Base-by-base conservation (phyloP, 2,329 filamentous ascomycete genomes). In the Xylaria sp. region DNA sequence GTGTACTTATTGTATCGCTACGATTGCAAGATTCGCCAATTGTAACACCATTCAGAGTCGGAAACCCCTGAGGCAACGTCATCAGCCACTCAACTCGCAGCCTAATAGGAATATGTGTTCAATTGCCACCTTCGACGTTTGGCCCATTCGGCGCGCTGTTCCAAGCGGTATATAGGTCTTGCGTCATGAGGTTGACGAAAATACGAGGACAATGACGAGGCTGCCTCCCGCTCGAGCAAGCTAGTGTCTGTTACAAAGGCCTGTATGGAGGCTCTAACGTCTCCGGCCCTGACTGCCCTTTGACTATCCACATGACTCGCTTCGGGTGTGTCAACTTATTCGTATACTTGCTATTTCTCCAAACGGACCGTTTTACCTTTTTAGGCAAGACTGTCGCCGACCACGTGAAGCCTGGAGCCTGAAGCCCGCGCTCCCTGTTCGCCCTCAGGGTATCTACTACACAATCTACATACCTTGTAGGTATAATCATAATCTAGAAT, bases 321-420 rank as follows among this genome's bases (percentile, higher is more conserved):
- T 46, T 46, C 39, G 41, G 48, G 23, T 59, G 20, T 18, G 46
- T 46, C 7, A n/a, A 25, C 28, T 10, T 54, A 23, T 20, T 20
- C 12, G 13, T 41, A n/a, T n/a, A 37, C 23, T 5, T 59, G 10
- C 20, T 39, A 5, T 52, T 48, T 46, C 39, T 60, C 20, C 34
- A 68, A 61, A 61, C 61, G 63, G 63, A 48, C 67, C 63, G 50
- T 66, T 63, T 63, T 57, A 56, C 55, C 54, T 55, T 44, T 69
- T 67, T 61, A n/a, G 54, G 54, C 34, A 20, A 23, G 20, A 31
- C 28, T 59, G 44, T 20, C 50, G 28, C 67, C 67, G 59, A 59
- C 31, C 31, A 59, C 63, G 63, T 63, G 64, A 31, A 50, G 57
- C 13, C 25, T 31, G 25, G 34, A n/a, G 37, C 25, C 52, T 31